phyloP scores from a whole-genome alignment of 2,329 filamentous ascomycete species.

The Sporothrix variecibatus region DNA sequence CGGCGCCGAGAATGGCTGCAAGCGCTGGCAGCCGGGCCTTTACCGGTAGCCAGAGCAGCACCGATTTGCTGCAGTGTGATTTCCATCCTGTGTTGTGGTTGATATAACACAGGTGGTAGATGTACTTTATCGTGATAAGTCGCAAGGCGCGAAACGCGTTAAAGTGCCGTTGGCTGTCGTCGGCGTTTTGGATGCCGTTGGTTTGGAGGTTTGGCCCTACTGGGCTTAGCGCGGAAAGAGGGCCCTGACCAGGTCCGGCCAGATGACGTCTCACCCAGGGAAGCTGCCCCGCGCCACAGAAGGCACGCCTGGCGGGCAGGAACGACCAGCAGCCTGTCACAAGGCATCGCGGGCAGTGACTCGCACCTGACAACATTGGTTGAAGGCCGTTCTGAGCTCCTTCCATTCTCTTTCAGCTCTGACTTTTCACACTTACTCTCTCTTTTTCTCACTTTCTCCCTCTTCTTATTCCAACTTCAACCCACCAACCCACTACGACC shows the following conservation, averaged over 20 bases:
- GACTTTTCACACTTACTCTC: neutral
- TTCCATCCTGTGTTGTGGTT: slow-evolving; percentile 78
- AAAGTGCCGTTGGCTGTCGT: slow-evolving; percentile 52
- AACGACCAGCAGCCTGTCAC: neutral
- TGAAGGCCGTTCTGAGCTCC: neutral
- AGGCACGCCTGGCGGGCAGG: slow-evolving; percentile 8
- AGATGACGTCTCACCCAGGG: slow-evolving; percentile 8
- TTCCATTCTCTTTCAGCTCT: neutral
- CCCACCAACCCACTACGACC: too few species aligned
- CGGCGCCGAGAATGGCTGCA: neutral
- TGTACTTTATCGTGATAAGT: neutral
- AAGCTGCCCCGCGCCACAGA: slow-evolving; percentile 14
- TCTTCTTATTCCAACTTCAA: neutral
- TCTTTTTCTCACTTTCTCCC: too few species aligned
- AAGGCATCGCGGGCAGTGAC: slow-evolving; percentile 8
- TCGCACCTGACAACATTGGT: slow-evolving; percentile 3
- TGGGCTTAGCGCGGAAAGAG: neutral
- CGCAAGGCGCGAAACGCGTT: neutral
- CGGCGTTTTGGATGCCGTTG: neutral
- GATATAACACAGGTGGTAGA: slow-evolving; percentile 34
- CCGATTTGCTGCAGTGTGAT: slow-evolving; percentile 90
- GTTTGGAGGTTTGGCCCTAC: neutral
- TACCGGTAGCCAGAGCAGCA: slow-evolving; percentile 77
- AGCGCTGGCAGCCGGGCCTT: slow-evolving; percentile 41
- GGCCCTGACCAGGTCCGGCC: neutral